Conservation (phyloP, 768 basidiomycete species). For the Tylopilus sp. region DNA sequence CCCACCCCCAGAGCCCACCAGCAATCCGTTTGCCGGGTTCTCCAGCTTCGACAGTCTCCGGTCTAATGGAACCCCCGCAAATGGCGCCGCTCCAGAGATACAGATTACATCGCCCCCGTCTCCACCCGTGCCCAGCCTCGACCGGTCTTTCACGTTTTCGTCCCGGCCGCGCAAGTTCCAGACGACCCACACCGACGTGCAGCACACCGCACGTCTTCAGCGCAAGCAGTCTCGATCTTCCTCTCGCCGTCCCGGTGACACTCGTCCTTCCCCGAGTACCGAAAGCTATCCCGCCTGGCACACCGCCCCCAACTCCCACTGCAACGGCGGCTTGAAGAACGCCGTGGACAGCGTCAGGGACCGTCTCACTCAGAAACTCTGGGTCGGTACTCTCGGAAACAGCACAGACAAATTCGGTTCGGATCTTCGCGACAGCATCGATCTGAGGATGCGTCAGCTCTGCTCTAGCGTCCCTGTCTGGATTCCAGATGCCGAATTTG, state of each 20-base stretch:
- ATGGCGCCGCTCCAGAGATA: too few species aligned
- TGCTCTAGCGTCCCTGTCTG: constrained; percentile 58
- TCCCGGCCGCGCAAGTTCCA: constrained; percentile 44
- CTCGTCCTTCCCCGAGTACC: constrained; percentile 29
- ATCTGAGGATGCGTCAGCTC: constrained; percentile 43
- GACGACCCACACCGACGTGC: constrained; percentile 37
- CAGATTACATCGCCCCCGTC: too few species aligned
- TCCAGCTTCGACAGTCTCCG: constrained; percentile 34
- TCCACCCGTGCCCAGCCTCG: constrained; percentile 13
- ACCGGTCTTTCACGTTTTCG: constrained; percentile 23
- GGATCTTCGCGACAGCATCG: constrained; percentile 54
- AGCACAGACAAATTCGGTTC: constrained; percentile 62
- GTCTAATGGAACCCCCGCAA: constrained; percentile 11
- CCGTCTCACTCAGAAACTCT: constrained; percentile 48
- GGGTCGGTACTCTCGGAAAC: constrained; percentile 74
- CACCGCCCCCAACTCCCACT: constrained; percentile 61
- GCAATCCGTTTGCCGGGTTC: constrained; percentile 60
- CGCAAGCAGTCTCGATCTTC: constrained; percentile 54
- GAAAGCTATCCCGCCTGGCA: constrained; percentile 38
- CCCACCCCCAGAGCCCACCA: constrained; percentile 46
- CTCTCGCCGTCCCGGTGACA: constrained; percentile 39
- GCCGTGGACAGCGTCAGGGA: constrained; percentile 66
- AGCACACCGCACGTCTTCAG: constrained; percentile 34
- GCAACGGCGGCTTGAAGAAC: constrained; percentile 83
- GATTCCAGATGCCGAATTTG: constrained; percentile 79